Evolutionary conservation across 73 alveolate species (phyloP).

Genomic region (Effrenium voratum): DNA sequence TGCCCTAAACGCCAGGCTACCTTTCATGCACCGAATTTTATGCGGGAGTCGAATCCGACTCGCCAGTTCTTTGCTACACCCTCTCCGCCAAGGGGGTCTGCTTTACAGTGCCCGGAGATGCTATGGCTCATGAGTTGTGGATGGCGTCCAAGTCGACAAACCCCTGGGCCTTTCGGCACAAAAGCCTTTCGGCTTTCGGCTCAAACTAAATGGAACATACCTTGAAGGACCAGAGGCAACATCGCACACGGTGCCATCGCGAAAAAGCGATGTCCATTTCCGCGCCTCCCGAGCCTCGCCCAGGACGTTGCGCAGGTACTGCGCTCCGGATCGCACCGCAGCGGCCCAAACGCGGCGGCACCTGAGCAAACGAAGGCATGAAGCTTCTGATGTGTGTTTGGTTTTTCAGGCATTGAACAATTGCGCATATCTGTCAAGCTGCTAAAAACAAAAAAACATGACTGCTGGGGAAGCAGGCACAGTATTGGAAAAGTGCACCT

Average conservation of each 20-base stretch:
- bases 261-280: not conserved
- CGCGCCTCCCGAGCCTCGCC: conserved; percentile 4
- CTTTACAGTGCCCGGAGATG: too few relatives aligned
- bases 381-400: too few relatives aligned
- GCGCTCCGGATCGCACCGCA: conserved; percentile 77
- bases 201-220: not conserved
- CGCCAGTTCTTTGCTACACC: not conserved
- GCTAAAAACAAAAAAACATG: too few relatives aligned
- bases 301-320: conserved; percentile 66
- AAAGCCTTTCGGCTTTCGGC: not conserved
- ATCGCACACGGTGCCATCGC: not conserved
- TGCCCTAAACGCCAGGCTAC: not conserved
- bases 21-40: not conserved
- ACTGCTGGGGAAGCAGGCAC: not conserved
- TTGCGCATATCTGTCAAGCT: too few relatives aligned
- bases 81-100: not conserved
- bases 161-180: conserved; percentile 29
- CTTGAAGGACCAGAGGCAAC: not conserved
- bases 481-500: not conserved
- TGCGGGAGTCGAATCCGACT: not conserved
- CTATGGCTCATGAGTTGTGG: conserved; percentile 30
- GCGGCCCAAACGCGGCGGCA: conserved; percentile 92
- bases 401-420: too few relatives aligned
- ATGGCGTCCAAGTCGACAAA: conserved; percentile 66
- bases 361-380: not conserved